These are phyloP conservation scores for Westerdykella aurantiaca DNA, from an alignment of 2,329 filamentous ascomycete species.

Conservation along the genomic window DNA sequence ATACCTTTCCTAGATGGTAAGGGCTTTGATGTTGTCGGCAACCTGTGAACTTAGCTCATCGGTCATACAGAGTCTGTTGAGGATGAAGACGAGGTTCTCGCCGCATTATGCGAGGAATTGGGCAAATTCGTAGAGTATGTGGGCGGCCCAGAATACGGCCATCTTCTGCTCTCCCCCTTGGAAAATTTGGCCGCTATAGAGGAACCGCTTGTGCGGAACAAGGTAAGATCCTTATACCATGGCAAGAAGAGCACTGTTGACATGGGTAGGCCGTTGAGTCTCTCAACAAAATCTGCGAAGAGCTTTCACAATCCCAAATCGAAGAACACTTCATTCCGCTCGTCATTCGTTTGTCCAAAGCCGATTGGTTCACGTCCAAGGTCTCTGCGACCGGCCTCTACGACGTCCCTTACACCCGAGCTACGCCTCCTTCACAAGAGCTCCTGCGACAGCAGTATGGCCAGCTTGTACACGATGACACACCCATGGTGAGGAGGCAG, in stretches of 20 bases:
- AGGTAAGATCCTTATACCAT: conserved; percentile 53
- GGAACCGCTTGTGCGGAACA: conserved; percentile 94
- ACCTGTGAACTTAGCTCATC: conserved; percentile 21
- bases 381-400: conserved; percentile 96
- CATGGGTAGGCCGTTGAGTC: conserved; percentile 82
- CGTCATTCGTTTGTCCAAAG: conserved; percentile 91
- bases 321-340: conserved; percentile 97
- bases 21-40: conserved; percentile 16
- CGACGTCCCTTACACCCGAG: conserved; percentile 88
- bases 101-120: conserved; percentile 92
- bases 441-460: conserved; percentile 87
- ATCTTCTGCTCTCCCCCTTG: conserved; percentile 91
- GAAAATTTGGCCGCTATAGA: conserved; percentile 99
- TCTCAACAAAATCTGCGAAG: conserved; percentile 96
- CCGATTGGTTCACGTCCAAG: conserved; percentile 99
- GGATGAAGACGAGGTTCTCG: conserved; percentile 97
- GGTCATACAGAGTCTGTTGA: conserved; percentile 79
- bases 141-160: conserved; percentile 85
- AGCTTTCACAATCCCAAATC: conserved; percentile 85
- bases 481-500: conserved; percentile 96
- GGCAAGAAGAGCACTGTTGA: not conserved
- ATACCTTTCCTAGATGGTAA: conserved; percentile 98
- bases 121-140: conserved; percentile 97
- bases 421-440: conserved; percentile 81
- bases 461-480: conserved; percentile 93